These are phyloP conservation scores for Knoxdaviesia capensis DNA, from an alignment of 2,329 filamentous ascomycete species.

Conservation along the genomic window DNA sequence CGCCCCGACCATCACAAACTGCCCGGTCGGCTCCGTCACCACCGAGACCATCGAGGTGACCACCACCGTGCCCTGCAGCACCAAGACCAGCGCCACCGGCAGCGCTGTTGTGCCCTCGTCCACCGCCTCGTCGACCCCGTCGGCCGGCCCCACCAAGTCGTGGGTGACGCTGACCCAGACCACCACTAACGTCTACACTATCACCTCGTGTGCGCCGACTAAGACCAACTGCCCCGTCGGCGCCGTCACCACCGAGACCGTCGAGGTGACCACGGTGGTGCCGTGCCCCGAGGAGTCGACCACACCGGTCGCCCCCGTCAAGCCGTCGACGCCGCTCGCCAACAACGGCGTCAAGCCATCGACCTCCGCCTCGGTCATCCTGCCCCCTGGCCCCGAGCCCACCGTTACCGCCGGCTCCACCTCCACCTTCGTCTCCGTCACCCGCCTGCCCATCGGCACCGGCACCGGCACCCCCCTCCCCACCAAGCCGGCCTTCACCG, in stretches of 20 bases:
- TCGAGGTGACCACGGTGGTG: slow-evolving; percentile 14
- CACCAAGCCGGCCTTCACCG: too few relatives aligned
- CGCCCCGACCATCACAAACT: slow-evolving; percentile 2
- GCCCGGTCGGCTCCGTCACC: background rate
- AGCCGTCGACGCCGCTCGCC: slow-evolving; percentile 2
- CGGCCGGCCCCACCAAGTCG: slow-evolving; percentile 2
- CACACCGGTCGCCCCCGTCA: background rate
- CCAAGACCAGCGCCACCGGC: background rate
- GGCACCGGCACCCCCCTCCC: background rate
- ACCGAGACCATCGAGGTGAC: background rate
- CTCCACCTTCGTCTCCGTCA: background rate
- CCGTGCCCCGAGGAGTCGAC: too few relatives aligned
- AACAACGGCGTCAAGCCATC: slow-evolving; percentile 1
- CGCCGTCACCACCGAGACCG: slow-evolving; percentile 9
- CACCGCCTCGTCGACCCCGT: slow-evolving; percentile 1
- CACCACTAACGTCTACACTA: slow-evolving; percentile 13
- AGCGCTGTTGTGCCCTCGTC: background rate
- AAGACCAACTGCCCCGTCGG: slow-evolving; percentile 13
- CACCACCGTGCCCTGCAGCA: background rate
- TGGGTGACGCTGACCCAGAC: background rate
- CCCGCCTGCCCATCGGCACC: background rate
- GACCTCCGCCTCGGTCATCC: background rate
- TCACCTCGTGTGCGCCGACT: slow-evolving; percentile 12
- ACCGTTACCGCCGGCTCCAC: background rate
- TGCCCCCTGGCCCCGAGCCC: slow-evolving; percentile 2